Base-by-base conservation (phyloP, 1,139 yeast species). In the Yamadazyma mexicana region DNA sequence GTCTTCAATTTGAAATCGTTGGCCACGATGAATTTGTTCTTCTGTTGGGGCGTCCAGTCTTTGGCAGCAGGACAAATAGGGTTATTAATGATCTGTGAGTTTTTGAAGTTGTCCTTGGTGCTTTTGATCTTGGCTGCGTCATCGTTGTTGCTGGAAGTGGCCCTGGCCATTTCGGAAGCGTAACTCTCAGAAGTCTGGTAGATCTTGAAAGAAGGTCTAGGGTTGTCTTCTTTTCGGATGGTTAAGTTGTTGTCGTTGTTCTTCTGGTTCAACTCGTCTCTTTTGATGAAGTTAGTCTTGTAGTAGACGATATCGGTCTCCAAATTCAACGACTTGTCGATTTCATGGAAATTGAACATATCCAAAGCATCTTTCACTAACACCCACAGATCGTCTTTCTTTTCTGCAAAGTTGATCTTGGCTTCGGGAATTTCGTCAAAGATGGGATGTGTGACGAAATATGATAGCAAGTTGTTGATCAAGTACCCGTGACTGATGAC, bases 391-490 rank as follows among this genome's bases (percentile, higher is more conserved):
- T 52, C 43, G 4, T 42, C 44, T n/a, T 7, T 16, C 9, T n/a
- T 11, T 15, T 29, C 33, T n/a, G 77, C 76, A 40, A 43, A 64
- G 49, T 69, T 70, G 33, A 70, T 46, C 24, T 54, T 53, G 10
- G 73, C 69, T 45, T 67, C 75, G 2, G 77, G 75, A 14, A 72
- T 66, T 44, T 72, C 77, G 45, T 71, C 70, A 50, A 72, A 72
- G 4, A 72, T 63, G 5, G 77, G 76, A 50, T 70, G 76, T 45
- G 64, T 69, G 24, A 69, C 61, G 51, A 72, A 72, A 45, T 64
- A 71, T 26, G 66, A 58, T 41, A 72, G 50, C 45, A 72, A 59
- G 47, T 68, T 69, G 44, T 66, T 66, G 33, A 70, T 66, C 37
- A 62, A 65, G 47, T 72, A 72, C 5, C 77, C 77, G 43, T 72